These are phyloP conservation scores for Nasturtium officinale DNA, from an alignment of 345 rosid species.

Conservation along the genomic window DNA sequence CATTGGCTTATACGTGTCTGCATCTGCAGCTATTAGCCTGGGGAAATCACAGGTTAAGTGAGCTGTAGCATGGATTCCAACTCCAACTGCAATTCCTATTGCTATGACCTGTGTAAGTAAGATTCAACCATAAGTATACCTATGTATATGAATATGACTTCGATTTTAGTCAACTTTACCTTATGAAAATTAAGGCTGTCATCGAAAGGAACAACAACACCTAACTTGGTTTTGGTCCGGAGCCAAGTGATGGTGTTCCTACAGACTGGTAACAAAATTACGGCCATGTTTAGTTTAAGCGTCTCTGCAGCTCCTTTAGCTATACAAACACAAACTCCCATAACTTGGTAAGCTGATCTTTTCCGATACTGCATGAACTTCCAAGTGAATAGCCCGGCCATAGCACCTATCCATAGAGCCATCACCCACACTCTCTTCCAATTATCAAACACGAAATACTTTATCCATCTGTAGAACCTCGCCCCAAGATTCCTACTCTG, in stretches of 20 bases:
- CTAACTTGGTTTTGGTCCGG: conserved; percentile 64
- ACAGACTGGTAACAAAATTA: conserved; percentile 73
- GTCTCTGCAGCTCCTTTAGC: conserved; percentile 90
- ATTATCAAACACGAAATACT: conserved; percentile 64
- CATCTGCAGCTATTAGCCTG: conserved; percentile 56
- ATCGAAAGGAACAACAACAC: conserved; percentile 68
- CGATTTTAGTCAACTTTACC: conserved; percentile 44
- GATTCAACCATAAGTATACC: conserved; percentile 15
- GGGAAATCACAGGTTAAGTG: conserved; percentile 82
- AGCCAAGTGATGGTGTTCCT: conserved; percentile 84
- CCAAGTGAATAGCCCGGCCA: conserved; percentile 67
- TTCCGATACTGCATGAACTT: conserved; percentile 56
- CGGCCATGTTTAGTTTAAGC: conserved; percentile 77
- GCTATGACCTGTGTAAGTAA: conserved; percentile 62
- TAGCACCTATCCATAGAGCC: conserved; percentile 60
- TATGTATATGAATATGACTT: background rate
- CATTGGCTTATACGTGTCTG: conserved; percentile 58
- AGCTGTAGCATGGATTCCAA: conserved; percentile 58
- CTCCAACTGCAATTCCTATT: conserved; percentile 62
- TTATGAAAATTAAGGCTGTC: conserved; percentile 85
- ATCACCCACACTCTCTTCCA: conserved; percentile 84
- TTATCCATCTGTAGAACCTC: conserved; percentile 43
- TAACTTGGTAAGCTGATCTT: conserved; percentile 58
- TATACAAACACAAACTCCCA: conserved; percentile 68
- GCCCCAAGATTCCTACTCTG: conserved; percentile 48